phyloP scores from a whole-genome alignment of 2,329 filamentous ascomycete genomes.

The Hymenoscyphus albidus region DNA sequence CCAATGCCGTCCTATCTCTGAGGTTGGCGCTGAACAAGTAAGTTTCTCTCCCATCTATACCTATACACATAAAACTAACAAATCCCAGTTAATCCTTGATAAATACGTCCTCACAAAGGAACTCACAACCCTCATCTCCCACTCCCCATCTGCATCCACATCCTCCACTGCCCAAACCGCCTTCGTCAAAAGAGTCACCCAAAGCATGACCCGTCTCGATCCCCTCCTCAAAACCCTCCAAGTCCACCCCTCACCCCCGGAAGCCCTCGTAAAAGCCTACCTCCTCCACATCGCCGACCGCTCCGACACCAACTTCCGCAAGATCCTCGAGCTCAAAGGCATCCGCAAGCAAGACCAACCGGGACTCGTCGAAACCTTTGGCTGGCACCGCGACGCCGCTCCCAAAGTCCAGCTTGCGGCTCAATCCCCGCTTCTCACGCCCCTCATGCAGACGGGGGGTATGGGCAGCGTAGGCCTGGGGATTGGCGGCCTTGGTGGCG shows the following conservation, averaged over 20 bases:
- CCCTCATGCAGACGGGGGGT: conserved; percentile 51
- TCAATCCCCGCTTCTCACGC: conserved; percentile 66
- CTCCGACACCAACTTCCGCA: conserved; percentile 91
- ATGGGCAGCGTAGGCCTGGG: conserved; percentile 43
- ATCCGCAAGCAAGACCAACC: conserved; percentile 79
- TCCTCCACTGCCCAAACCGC: conserved; percentile 41
- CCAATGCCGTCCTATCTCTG: conserved; percentile 84
- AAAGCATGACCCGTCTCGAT: conserved; percentile 81
- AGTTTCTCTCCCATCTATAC: conserved; percentile 13
- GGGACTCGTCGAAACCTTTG: conserved; percentile 81
- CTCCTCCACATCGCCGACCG: conserved; percentile 94
- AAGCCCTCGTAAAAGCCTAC: conserved; percentile 94
- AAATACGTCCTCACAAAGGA: conserved; percentile 85
- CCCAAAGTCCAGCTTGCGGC: conserved; percentile 65
- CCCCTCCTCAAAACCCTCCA: conserved; percentile 94
- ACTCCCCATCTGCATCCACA: conserved; percentile 38
- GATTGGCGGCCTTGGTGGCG: conserved; percentile 42
- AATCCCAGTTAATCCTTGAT: conserved; percentile 80
- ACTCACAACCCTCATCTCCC: conserved; percentile 65
- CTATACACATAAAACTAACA: conserved; percentile 25
- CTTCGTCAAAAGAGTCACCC: conserved; percentile 82
- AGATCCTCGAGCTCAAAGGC: conserved; percentile 93
- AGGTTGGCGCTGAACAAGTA: conserved; percentile 90
- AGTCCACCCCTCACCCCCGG: conserved; percentile 84
- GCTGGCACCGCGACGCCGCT: conserved; percentile 71